phyloP scores from a whole-genome alignment of 2,329 filamentous ascomycete species.

The Calonectria henricotiae region DNA sequence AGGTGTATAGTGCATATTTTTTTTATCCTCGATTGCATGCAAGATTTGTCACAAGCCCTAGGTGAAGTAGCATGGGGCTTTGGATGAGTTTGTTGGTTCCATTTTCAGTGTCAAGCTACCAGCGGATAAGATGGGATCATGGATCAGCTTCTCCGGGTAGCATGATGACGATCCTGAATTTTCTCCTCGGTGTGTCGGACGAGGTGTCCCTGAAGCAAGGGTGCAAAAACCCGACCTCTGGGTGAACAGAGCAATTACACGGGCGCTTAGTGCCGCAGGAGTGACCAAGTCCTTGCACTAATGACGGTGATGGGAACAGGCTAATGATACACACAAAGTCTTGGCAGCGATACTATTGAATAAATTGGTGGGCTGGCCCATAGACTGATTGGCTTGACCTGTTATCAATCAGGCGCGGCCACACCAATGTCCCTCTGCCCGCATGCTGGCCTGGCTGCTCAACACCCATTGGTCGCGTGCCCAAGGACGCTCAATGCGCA shows the following conservation, averaged over 20 bases:
- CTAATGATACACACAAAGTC: background rate
- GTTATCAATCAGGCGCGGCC: slow-evolving; percentile 20
- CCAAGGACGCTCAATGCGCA: slow-evolving; percentile 11
- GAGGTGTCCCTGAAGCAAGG: background rate
- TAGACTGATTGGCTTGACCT: background rate
- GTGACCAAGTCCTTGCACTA: slow-evolving; percentile 8
- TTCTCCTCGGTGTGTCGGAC: background rate
- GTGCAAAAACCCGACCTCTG: background rate
- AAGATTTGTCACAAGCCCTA: background rate
- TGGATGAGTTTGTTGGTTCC: background rate
- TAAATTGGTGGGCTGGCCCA: slow-evolving; percentile 1
- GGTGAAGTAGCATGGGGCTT: background rate
- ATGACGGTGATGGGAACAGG: background rate
- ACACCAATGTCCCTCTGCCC: slow-evolving; percentile 1
- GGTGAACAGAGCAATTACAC: background rate
- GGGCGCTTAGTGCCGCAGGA: background rate
- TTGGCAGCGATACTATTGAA: slow-evolving; percentile 14
- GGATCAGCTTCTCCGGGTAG: background rate
- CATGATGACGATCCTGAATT: background rate
- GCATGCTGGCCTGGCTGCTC: background rate
- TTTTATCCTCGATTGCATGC: background rate
- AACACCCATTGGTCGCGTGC: background rate
- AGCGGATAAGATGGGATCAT: background rate
- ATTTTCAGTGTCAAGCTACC: background rate
- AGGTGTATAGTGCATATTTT: background rate